Evolutionary conservation across 2,329 filamentous ascomycete genomes (phyloP), one percentile per base, ranked within the genome.

Genomic region (Xylariaceae sp.): DNA sequence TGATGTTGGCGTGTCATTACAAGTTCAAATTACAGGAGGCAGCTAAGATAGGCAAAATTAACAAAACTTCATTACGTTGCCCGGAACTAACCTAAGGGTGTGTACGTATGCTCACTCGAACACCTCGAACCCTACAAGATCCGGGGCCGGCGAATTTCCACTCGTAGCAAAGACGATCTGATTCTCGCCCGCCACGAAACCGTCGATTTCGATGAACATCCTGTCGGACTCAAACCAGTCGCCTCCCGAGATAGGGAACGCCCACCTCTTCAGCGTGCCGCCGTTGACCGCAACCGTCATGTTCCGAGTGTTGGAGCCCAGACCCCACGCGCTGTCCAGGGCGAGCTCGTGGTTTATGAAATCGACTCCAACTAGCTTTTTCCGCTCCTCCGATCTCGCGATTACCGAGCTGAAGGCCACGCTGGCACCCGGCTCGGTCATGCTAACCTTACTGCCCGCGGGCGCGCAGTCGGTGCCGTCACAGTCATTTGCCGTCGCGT

Each of bases 321-420:
- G 74, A 0, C 62, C 73, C 70, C 78, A 81, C 0, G 76, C 69
- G 0, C 70, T 73, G 1, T 65, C 66, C 16, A 80, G 73, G 0
- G 75, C 73, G 10, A 81, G 71, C 7, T 82, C 79, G 58, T 83
- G 81, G 67, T 83, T 82, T 66, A 81, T 78, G 44, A 76, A 82
- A 62, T 81, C 77, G 12, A 82, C 65, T 0, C 76, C 77, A 0
- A 82, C 55, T 29, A 78, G 73, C 55, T 77, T 74, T 2, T 62
- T 62, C 1, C 75, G 73, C 3, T 58, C 66, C 0, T 65, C 66
- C 0, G 65, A 71, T 0, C 69, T 59, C 1, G 67, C 65, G 3
- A 40, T 59, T 9, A 76, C 70, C 0, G 66, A 65, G 2, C 67
- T 54, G 47, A 82, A 76, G 0, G 66, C 69, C n/a, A 74, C 71